Conservation (phyloP, 495 filamentous ascomycete genomes). For the Lasiosphaeria ovina region DNA sequence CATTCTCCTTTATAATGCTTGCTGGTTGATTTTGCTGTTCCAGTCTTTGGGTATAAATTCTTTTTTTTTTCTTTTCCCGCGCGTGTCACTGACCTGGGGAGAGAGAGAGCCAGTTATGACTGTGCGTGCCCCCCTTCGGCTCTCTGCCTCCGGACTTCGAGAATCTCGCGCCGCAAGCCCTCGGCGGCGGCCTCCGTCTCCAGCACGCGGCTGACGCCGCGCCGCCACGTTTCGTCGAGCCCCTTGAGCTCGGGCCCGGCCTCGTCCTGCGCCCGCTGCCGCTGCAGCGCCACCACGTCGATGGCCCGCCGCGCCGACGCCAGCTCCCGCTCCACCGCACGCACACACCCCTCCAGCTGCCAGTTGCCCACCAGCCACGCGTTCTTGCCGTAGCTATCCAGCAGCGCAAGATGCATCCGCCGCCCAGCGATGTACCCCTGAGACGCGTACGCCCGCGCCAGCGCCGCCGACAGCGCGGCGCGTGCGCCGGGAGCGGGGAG, state of each 20-base stretch:
- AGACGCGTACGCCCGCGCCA: conserved; percentile 57
- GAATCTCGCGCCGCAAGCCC: conserved; percentile 51
- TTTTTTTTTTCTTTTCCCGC: neutral
- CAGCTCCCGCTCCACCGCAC: conserved; percentile 73
- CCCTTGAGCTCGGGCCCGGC: conserved; percentile 63
- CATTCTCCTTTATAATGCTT: too few relatives aligned
- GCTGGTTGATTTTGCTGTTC: too few relatives aligned
- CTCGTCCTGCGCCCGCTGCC: conserved; percentile 68
- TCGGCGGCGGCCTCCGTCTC: conserved; percentile 78
- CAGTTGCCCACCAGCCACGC: conserved; percentile 86
- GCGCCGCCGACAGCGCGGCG: conserved; percentile 24
- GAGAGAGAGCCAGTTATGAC: neutral
- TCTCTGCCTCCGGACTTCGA: conserved; percentile 32
- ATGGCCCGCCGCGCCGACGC: conserved; percentile 60
- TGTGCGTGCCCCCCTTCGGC: neutral
- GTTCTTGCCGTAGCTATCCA: conserved; percentile 82
- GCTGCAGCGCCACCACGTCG: conserved; percentile 67
- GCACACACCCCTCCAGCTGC: conserved; percentile 70
- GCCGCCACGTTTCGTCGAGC: conserved; percentile 71
- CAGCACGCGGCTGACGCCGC: conserved; percentile 65
- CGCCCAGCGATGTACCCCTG: conserved; percentile 65
- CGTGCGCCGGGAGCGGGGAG: conserved; percentile 23
- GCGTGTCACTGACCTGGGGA: too few relatives aligned
- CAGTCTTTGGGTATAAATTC: neutral
- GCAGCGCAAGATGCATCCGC: conserved; percentile 65